phyloP scores from a whole-genome alignment of 169 alveolate species.

The Eimeria acervulina region DNA sequence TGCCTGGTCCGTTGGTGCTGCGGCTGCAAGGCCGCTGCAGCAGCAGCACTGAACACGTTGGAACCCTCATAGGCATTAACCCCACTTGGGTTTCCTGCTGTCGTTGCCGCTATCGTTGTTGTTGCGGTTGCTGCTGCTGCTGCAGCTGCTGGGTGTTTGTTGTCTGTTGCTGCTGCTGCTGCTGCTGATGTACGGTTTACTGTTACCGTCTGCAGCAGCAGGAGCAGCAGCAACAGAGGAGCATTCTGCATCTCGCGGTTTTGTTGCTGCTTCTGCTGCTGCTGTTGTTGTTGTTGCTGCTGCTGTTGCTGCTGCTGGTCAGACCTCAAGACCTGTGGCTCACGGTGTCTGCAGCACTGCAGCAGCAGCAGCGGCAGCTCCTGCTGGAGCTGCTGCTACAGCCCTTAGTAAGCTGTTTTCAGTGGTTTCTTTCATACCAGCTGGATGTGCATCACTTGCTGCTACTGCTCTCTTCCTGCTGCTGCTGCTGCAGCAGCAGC shows the following conservation, averaged over 20 bases:
- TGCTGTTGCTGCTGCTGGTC: not conserved
- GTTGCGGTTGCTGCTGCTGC: not conserved
- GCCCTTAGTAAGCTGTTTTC: not conserved
- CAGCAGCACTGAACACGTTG: not conserved
- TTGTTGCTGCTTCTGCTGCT: constrained; percentile 22
- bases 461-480: too few species aligned
- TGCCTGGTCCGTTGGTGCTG: not conserved
- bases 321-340: not conserved
- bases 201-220: constrained; percentile 4
- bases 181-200: not conserved
- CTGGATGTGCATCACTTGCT: too few species aligned
- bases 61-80: not conserved
- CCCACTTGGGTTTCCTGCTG: not conserved
- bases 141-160: not conserved
- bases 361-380: not conserved
- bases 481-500: too few species aligned
- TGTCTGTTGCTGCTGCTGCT: not conserved
- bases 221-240: not conserved
- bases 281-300: not conserved
- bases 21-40: constrained; percentile 9
- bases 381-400: not conserved
- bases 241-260: not conserved
- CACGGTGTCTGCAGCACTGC: not conserved
- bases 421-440: too few species aligned
- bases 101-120: not conserved